Evolutionary conservation across 2,329 filamentous ascomycete genomes (phyloP), one percentile per base, ranked within the genome.

Genomic region (Fusarium brevicatenulatum): DNA sequence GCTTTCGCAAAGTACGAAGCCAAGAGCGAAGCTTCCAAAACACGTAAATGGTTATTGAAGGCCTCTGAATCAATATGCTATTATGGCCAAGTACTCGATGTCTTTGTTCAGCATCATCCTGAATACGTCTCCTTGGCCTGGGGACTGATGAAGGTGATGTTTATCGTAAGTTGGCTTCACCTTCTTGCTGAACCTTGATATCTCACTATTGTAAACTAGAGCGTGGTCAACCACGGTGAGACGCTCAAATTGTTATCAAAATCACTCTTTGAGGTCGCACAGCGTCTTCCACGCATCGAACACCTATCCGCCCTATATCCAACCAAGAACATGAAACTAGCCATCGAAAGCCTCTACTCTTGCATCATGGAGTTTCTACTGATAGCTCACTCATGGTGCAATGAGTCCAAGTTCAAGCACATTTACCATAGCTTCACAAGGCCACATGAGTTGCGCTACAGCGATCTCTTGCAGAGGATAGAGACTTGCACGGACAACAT

Each of bases 41-140:
- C 18, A 7, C 30, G 40, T 0, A 71, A 68, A 43, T 65, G 59
- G 60, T 9, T 71, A 2, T 13, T 44, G 1, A 42, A 9, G 4
- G 30, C 44, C 5, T 68, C 68, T 2, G 59, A 60, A 1, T 59
- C 37, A 3, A 56, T 72, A 1, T 64, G 63, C 5, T 50, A 72
- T n/a, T 72, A 71, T 10, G 47, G 32, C 0, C 43, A 40, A 42
- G 42, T 69, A 4, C 53, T 72, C 2, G 61, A 72, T 23, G 49
- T 72, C 1, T 59, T 72, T 6, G 60, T 66, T 0, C 70, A 72
- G 5, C 70, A 72, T 10, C 64, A 72, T 21, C 65, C 70, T 0
- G 70, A 72, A 5, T 72, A 72, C 2, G 68, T 72, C 2, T 36
- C 70, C 0, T 32, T 72, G 8, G 70, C 37, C 1, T 72, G 68